phyloP scores from a whole-genome alignment of 1,284 basidiomycete genomes.

The Termitomyces sp. region DNA sequence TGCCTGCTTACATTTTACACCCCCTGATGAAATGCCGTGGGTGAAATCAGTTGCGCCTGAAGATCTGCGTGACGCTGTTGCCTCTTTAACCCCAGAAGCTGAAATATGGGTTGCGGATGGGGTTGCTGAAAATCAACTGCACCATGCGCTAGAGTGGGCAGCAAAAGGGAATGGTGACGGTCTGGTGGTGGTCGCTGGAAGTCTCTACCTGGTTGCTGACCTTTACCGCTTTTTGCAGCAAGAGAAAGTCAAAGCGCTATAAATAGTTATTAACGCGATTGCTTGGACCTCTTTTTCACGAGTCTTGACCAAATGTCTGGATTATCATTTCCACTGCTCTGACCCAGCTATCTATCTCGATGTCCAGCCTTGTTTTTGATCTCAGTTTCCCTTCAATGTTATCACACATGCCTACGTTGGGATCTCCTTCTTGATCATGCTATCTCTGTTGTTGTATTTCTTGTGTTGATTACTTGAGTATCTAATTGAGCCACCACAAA shows the following conservation, averaged over 20 bases:
- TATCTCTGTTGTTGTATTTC: not conserved
- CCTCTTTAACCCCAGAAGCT: constrained; percentile 33
- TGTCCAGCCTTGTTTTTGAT: not conserved
- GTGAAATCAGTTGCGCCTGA: constrained; percentile 55
- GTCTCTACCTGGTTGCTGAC: constrained; percentile 87
- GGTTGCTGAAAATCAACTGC: constrained; percentile 23
- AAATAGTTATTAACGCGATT: not conserved
- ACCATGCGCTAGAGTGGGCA: constrained; percentile 42
- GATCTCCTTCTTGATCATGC: not conserved
- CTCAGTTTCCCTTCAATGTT: not conserved
- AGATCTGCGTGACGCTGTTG: constrained; percentile 42
- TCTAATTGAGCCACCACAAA: not conserved
- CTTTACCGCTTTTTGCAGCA: constrained; percentile 57
- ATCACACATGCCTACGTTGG: not conserved
- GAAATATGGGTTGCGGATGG: constrained; percentile 40
- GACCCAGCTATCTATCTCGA: not conserved
- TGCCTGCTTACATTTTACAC: constrained; percentile 58
- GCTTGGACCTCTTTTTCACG: not conserved
- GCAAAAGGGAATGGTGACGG: constrained; percentile 26
- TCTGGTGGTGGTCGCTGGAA: constrained; percentile 78
- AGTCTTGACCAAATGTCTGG: not conserved
- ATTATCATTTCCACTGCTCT: not conserved
- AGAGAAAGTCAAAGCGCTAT: not conserved
- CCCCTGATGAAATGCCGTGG: constrained; percentile 91
- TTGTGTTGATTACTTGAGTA: not conserved